Evolutionary conservation across 257 asterid species (phyloP), one percentile per base, ranked within the genome.

Genomic region (Petunia secreta): DNA sequence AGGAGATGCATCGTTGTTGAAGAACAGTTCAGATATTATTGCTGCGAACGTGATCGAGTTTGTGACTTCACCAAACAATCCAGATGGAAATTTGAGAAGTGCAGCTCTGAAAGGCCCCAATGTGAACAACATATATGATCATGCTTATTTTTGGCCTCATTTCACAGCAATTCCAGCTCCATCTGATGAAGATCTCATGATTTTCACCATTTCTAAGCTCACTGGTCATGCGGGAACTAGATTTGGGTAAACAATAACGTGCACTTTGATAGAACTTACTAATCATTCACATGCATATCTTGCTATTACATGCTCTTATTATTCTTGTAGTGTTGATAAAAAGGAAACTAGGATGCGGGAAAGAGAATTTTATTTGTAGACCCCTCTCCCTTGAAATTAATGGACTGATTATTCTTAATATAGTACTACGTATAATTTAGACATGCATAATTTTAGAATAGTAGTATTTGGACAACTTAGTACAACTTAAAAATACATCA

Each of bases 211-310:
- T n/a, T 92, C 97, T 4, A 94, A 92, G 87, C 91, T 94, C 46
- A 90, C 97, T 2, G 97, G 97, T 50, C 97, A 94, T 83, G 98
- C 97, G 8, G 97, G 98, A 80, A 91, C 89, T 79, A 82, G 95
- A 88, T 85, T 92, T 75, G 97, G 97, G 97, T 92, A 90, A 85
- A 1, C 25, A 25, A 25, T 25, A 25, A 25, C 25, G 25, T 25
- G 25, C 25, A 25, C 25, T 25, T 25, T 25, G 25, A 25, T 25
- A 25, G 25, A 25, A 25, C 25, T 25, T 25, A 25, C 25, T 25
- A 25, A 25, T 25, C 25, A 25, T 25, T 25, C 25, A 25, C 25
- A 25, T 25, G 25, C 25, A 25, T 25, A 25, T 25, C 25, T 25
- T 25, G 25, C 25, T 25, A 25, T 25, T 25, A 25, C 25, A 25